Evolutionary conservation across 768 basidiomycete genomes (phyloP), one percentile per base, ranked within the genome.

Genomic region (Hebeloma cylindrosporum): DNA sequence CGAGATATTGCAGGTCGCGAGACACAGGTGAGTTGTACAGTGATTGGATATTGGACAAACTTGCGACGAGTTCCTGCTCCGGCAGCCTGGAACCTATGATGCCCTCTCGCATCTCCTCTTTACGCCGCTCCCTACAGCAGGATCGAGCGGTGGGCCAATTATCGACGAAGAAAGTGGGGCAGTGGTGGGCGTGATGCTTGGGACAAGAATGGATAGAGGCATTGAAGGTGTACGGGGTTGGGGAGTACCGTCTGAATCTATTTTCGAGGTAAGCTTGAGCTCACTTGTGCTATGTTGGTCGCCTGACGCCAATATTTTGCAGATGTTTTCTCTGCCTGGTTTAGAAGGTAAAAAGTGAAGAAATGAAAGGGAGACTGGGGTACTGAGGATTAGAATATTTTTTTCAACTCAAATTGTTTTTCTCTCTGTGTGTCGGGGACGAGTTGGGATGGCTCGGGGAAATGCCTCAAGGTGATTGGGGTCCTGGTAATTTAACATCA

Each of bases 81-180:
- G 34, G 18, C 53, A 82, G 79, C 78, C 82, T 3, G 85, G 85
- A 11, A 83, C 83, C n/a, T 80, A 85, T 57, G 82, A 84, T 52
- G 65, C 76, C 4, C 71, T 87, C 7, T 73, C 76, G 1, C 76
- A 81, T 52, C 59, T 87, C 51, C 57, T 78, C 33, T 75, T 83
- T 58, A 62, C 66, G 26, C 73, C 75, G 2, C 56, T 76, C 6
- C 84, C 84, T 9, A 77, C 78, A 0, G 69, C 74, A 1, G 85
- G 85, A 5, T 83, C 83, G 14, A 85, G 83, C 44, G 85, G 85
- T 3, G 84, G 83, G 1, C 84, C 85, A 0, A 76, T 87, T 43
- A 65, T 87, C 6, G 79, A 83, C 44, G 71, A 74, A 49, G 70
- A 77, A 48, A 77, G 64, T 21, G 83, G 83, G 3, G 74, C 81